Evolutionary conservation across 495 filamentous ascomycete species (phyloP), one percentile per base, ranked within the genome.

Genomic region (Podospora australis): DNA sequence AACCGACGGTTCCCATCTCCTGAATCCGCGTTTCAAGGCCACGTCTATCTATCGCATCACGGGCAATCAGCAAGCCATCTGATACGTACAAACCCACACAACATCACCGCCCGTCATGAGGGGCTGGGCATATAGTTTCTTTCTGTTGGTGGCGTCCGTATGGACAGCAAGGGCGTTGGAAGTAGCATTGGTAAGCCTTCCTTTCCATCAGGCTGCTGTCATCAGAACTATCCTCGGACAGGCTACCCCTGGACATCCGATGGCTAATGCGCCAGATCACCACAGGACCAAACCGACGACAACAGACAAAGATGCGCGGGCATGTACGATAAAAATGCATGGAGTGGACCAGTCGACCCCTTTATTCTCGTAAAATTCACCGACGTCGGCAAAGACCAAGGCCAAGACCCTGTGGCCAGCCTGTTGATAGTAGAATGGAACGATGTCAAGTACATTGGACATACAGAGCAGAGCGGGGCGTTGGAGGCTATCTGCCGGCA

Each of bases 391-490:
- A 73, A 73, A 36, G 71, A 77, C 41, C 43, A 59, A 26, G 71
- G 66, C 28, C 76, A 82, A 17, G 85, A 95, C 60, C 82, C 86
- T 10, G 69, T 87, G 21, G 85, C 89, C 46, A 91, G 87, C 64
- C 71, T 99, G 56, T 75, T 96, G 13, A 83, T 99, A 41, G 96
- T 95, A 60, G 91, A 99, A 70, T 99, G 88, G 85, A 82, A 72
- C 53, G 92, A 99, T 59, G 78, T 84, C 60, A 67, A 78, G 48
- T 74, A 87, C 40, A 81, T 98, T 48, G 92, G 91, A n/a, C 64
- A 71, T n/a, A 57, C 48, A 6, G 54, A 64, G 2, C 35, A 52
- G 10, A 66, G 63, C 41, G 57, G 52, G 17, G 46, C 32, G 38
- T 59, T 83, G 71, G 83, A 79, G 62, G 70, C 82, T 64, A 86